Evolutionary conservation across 306 rosid species (phyloP), one percentile per base, ranked within the genome.

Genomic region (Cicer yamashitae): DNA sequence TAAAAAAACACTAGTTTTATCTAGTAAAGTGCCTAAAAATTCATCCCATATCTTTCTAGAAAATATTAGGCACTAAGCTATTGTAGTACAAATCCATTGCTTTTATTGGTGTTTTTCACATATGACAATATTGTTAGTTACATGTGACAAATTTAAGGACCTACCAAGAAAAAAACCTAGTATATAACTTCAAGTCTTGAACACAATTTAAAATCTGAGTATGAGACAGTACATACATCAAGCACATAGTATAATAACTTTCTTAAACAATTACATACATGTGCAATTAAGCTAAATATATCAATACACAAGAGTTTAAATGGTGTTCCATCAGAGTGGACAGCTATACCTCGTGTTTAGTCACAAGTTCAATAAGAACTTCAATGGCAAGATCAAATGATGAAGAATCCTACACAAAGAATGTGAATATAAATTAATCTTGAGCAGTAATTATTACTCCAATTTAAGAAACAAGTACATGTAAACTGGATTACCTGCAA

Each of bases 311-410:
- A 20, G 65, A 71, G 15, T 25, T 58, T 46, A 48, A 73, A 77
- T 15, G 52, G 12, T 9, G 1, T 80, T 68, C 45, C 30, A 67
- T 73, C 61, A 73, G 67, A 79, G 70, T 66, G 70, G 47, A 51
- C 30, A 75, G 63, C 66, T 88, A 86, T 89, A 93, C 98, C 97
- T 94, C 98, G 67, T 94, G 91, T 67, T 91, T 88, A 77, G 90
- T 87, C 79, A 91, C 93, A 71, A 91, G 97, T 68, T 94, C 98
- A 70, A 88, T 81, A 34, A 94, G 97, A 88, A 94, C 98, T 90
- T 94, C 96, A 83, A 91, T 89, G 74, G 98, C 94, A 79, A 91
- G 81, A 84, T 91, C 96, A 88, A 93, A 93, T 56, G 93, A 86
- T 67, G 86, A 81, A 57, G 85, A 66, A 76, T 87, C 97, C 97